A percentile compares a stretch with the other conserved stretches of the same genome.
Conservation (phyloP, 2,329 filamentous ascomycete genomes). For the Eutypa lata region DNA sequence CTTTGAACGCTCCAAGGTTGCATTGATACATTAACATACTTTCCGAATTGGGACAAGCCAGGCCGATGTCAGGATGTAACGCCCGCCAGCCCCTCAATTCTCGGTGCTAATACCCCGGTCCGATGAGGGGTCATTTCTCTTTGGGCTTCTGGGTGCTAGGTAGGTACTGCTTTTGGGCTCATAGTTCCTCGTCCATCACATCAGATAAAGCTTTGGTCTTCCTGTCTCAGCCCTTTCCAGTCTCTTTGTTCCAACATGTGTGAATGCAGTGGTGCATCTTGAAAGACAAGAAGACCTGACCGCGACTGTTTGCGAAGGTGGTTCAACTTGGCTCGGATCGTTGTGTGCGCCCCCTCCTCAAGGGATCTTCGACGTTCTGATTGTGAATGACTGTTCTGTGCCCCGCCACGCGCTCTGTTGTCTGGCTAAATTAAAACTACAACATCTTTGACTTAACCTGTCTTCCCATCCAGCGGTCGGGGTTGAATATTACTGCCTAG, state of each 20-base stretch:
- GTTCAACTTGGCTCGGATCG: not conserved
- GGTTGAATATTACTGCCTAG: conserved; percentile 11
- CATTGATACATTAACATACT: not conserved
- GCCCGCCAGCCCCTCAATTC: not conserved
- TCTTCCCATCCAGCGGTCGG: not conserved
- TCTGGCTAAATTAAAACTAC: conserved; percentile 13
- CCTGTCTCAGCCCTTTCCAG: not conserved
- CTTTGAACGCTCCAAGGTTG: not conserved
- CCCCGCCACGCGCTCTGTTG: not conserved
- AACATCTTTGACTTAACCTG: not conserved
- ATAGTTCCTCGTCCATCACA: not conserved
- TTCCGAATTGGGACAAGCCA: not conserved
- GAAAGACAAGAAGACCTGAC: not conserved
- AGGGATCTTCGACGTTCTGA: not conserved
- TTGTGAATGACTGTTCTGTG: not conserved
- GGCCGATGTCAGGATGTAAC: not conserved
- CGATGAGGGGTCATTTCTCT: not conserved
- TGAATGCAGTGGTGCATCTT: not conserved
- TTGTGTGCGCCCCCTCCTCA: not conserved
- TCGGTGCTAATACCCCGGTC: not conserved
- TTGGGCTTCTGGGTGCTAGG: too few relatives aligned
- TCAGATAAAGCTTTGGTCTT: not conserved
- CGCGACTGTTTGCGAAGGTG: not conserved
- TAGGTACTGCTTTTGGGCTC: too few relatives aligned
- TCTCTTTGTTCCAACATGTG: not conserved